Evolutionary conservation across 2,329 filamentous ascomycete species (phyloP), one percentile per base, ranked within the genome.

Genomic region (Trichoderma oligosporum): DNA sequence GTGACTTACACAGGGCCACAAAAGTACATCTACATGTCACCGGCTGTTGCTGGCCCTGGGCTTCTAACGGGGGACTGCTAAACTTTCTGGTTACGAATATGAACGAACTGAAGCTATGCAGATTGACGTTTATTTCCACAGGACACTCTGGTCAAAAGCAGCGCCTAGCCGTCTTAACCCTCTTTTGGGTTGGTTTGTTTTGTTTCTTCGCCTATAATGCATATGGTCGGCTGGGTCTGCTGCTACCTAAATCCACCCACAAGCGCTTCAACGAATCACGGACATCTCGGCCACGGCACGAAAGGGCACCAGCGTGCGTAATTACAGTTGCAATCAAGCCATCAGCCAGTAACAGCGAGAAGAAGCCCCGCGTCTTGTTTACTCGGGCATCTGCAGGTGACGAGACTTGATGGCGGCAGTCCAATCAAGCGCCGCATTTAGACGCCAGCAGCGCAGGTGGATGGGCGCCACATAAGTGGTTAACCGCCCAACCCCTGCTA

Each of bases 371-470:
- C 47, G 49, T 11, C 56, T 24, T 47, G 22, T 16, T 31, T 31
- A 29, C n/a, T 36, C 33, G 35, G 51, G 16, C 38, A 39, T 54
- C 56, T 58, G 48, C 56, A 58, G 48, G 47, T 58, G 56, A 54
- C 38, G 56, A 51, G 35, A 36, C 47, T 33, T 58, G 44, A 29
- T 31, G 42, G 51, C 57, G 55, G 46, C 24, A 45, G 56, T 18
- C 64, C 64, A 64, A 65, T 65, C 54, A 66, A 41, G 46, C 55
- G 58, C 31, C 56, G 42, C 53, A 22, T 39, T 38, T 66, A 66
- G 61, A 63, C 64, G 64, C 64, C 62, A 59, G 59, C 61, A 33
- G 46, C 38, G 41, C 48, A 54, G n/a, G 47, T 54, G 48, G 45
- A 57, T 55, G 53, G 53, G 35, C 25, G 25, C 42, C 57, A 45